Evolutionary conservation across 2,329 filamentous ascomycete species (phyloP).

Genomic region (Arthrobotrys sinensis): DNA sequence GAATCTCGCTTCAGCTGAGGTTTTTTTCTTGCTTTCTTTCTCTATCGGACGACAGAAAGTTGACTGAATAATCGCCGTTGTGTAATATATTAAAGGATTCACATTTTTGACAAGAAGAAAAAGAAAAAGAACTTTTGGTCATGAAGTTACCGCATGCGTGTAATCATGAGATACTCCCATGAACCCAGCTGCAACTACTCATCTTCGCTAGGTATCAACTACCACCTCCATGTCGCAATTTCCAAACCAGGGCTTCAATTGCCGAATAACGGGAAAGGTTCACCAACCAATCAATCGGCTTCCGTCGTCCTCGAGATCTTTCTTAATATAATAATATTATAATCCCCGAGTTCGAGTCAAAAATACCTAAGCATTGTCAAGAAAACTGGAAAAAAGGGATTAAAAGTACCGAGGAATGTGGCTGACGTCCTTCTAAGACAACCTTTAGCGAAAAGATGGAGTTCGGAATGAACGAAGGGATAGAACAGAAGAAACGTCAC

Average conservation of each 20-base stretch:
- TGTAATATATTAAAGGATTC: slow-evolving; percentile 12
- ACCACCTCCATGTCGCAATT: not conserved
- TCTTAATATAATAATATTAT: no score
- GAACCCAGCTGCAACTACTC: slow-evolving; percentile 16
- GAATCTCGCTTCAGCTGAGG: slow-evolving; percentile 16
- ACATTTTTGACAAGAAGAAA: not conserved
- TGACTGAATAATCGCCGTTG: slow-evolving; percentile 10
- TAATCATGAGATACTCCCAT: slow-evolving; percentile 26
- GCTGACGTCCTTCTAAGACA: slow-evolving; percentile 14
- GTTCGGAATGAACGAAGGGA: slow-evolving; percentile 32
- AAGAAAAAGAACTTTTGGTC: slow-evolving; percentile 1
- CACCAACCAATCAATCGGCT: no score
- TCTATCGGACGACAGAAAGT: not conserved
- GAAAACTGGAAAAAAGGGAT: not conserved
- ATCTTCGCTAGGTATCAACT: not conserved
- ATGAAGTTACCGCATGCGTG: slow-evolving; percentile 28
- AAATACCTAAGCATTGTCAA: not conserved
- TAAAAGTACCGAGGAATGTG: slow-evolving; percentile 27
- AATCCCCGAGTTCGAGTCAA: no score
- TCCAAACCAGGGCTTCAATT: not conserved
- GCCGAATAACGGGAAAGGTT: not conserved
- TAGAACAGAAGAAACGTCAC: not conserved
- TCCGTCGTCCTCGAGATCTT: no score
- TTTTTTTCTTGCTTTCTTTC: not conserved
- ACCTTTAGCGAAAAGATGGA: slow-evolving; percentile 13